phyloP scores from a whole-genome alignment of 208 protist genomes.

The Trypanosoma melophagium region DNA sequence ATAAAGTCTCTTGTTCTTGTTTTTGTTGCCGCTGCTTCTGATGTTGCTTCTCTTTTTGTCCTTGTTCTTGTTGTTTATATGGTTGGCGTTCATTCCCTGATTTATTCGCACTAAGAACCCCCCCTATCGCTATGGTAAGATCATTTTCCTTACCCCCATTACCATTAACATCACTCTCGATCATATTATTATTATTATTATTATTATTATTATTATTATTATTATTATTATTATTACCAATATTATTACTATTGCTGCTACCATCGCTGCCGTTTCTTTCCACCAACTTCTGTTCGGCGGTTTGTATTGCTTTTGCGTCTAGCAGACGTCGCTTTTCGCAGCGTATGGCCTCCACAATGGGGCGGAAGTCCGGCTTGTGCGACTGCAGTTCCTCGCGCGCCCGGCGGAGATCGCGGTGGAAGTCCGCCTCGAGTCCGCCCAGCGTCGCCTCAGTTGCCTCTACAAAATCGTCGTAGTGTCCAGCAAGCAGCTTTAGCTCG shows the following conservation, averaged over 20 bases:
- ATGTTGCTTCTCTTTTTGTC: background rate
- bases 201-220: background rate
- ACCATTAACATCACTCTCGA: no score
- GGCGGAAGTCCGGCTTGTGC: conserved; percentile 57
- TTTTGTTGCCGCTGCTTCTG: background rate
- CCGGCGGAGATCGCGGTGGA: conserved; percentile 39
- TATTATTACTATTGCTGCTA: background rate
- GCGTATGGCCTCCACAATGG: conserved; percentile 51
- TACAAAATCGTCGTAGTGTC: conserved; percentile 71
- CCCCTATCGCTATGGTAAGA: background rate
- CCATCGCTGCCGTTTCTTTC: background rate
- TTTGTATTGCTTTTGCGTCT: background rate
- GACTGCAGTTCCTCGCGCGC: conserved; percentile 43
- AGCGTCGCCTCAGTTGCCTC: conserved; percentile 64
- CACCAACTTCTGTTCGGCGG: background rate
- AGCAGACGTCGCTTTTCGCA: conserved; percentile 45
- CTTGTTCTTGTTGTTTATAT: background rate
- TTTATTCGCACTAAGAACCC: background rate
- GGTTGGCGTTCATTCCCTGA: background rate
- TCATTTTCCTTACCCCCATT: background rate
- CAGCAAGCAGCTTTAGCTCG: conserved; percentile 63
- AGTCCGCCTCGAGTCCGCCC: conserved; percentile 32
- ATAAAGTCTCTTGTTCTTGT: background rate
- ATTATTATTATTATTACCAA: background rate
- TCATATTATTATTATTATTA: background rate